These are phyloP conservation scores for Triangularia verruculosa DNA, from an alignment of 2,329 filamentous ascomycete genomes.

Conservation along the genomic window DNA sequence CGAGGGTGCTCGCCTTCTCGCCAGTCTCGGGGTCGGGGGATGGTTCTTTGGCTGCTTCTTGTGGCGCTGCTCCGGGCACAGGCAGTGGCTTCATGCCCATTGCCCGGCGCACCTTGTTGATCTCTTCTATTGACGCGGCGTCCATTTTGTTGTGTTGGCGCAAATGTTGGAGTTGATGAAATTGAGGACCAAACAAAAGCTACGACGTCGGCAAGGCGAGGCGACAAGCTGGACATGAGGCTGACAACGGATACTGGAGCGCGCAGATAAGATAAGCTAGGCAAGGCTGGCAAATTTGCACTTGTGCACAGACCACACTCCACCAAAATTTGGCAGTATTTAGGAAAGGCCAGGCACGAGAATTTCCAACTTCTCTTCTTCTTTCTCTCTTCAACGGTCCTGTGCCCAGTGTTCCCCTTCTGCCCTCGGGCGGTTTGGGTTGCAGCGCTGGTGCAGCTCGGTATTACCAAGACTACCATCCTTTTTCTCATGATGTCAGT, in stretches of 20 bases:
- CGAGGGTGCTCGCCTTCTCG: conserved; percentile 68
- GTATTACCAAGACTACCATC: conserved; percentile 77
- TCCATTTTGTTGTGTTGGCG: conserved; percentile 46
- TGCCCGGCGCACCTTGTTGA: conserved; percentile 84
- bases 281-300: conserved; percentile 13
- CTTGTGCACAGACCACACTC: conserved; percentile 21
- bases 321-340: conserved; percentile 33
- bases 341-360: conserved; percentile 6
- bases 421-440: conserved; percentile 57
- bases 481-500: conserved; percentile 70
- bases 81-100: conserved; percentile 89
- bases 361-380: conserved; percentile 29
- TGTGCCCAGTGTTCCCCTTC: conserved; percentile 81
- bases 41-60: conserved; percentile 35
- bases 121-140: conserved; percentile 81
- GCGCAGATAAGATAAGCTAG: conserved; percentile 23
- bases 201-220: not conserved
- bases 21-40: conserved; percentile 53
- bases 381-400: conserved; percentile 60
- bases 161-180: not conserved
- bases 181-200: not conserved
- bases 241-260: conserved; percentile 9
- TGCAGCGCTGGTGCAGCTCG: conserved; percentile 79
- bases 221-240: conserved; percentile 4
- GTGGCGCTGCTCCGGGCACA: conserved; percentile 62